A percentile compares a stretch with the other conserved stretches of the same genome.
phyloP scores from a whole-genome alignment of 768 basidiomycete genomes.

The Boletus tomentosulus region DNA sequence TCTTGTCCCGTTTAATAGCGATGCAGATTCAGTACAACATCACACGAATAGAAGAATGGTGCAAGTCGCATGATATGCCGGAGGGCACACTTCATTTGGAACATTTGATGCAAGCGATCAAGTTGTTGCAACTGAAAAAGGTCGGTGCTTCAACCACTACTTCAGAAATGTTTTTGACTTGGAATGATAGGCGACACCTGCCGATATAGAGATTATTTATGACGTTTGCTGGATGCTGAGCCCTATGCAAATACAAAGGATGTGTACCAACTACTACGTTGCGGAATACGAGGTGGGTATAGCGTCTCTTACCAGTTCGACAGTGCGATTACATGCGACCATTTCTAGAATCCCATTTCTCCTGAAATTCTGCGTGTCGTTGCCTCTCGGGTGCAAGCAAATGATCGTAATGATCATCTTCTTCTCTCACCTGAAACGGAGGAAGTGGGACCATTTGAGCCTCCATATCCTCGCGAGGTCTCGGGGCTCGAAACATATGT shows the following conservation, averaged over 20 bases:
- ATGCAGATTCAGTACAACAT: constrained; percentile 99
- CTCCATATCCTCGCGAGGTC: constrained; percentile 91
- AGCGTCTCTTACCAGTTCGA: not conserved
- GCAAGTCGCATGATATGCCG: constrained; percentile 99
- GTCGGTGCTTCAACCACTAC: constrained; percentile 35
- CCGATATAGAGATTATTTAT: constrained; percentile 98
- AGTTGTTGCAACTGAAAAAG: constrained; percentile 96
- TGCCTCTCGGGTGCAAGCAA: constrained; percentile 90
- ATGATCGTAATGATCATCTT: constrained; percentile 95
- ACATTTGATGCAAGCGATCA: constrained; percentile 99
- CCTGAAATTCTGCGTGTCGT: constrained; percentile 97
- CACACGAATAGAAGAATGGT: constrained; percentile 97
- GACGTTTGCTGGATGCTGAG: constrained; percentile 99
- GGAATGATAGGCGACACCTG: constrained; percentile 68
- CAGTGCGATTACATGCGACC: constrained; percentile 1
- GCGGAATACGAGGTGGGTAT: constrained; percentile 91
- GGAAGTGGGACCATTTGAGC: constrained; percentile 93
- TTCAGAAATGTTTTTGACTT: constrained; percentile 7
- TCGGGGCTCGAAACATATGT: constrained; percentile 96
- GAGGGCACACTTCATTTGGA: constrained; percentile 97
- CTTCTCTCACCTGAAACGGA: constrained; percentile 95
- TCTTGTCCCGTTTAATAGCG: constrained; percentile 45
- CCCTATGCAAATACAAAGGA: constrained; percentile 98
- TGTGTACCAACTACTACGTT: constrained; percentile 98
- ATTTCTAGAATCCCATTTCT: constrained; percentile 82